Percentiles rank a stretch among this genome's conserved stretches.
These are phyloP conservation scores for Suillus luteus DNA, from an alignment of 768 basidiomycete species.

Conservation along the genomic window DNA sequence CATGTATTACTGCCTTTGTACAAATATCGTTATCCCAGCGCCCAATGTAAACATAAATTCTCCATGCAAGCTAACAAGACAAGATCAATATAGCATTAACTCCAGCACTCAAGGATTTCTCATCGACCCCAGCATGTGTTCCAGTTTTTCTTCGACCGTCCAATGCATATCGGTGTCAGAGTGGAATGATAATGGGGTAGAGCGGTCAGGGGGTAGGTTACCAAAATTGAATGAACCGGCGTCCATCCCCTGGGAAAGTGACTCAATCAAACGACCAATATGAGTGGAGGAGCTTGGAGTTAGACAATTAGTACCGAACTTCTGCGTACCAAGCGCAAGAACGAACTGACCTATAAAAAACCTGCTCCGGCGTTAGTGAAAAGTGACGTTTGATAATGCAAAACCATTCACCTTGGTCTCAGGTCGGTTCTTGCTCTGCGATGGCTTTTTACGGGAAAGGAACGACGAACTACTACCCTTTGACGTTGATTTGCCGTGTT, in stretches of 20 bases:
- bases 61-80: slow-evolving; percentile 13
- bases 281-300: slow-evolving; percentile 59
- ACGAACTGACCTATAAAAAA: slow-evolving; percentile 28
- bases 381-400: slow-evolving; percentile 11
- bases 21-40: slow-evolving; percentile 30
- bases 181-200: slow-evolving; percentile 60
- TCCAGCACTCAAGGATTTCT: slow-evolving; percentile 30
- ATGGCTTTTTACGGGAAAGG: slow-evolving; percentile 59
- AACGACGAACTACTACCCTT: slow-evolving; percentile 64
- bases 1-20: slow-evolving; percentile 37
- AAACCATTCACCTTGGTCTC: slow-evolving; percentile 73
- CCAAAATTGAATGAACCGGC: slow-evolving; percentile 84
- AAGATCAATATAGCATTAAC: slow-evolving; percentile 23
- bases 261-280: slow-evolving; percentile 83
- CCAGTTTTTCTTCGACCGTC: slow-evolving; percentile 76
- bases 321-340: slow-evolving; percentile 10
- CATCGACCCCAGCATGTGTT: slow-evolving; percentile 61
- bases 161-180: slow-evolving; percentile 64
- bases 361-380: slow-evolving; percentile 16
- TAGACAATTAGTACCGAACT: slow-evolving; percentile 64
- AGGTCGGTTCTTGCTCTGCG: slow-evolving; percentile 60
- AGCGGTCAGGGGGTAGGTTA: slow-evolving; percentile 47
- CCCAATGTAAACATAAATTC: slow-evolving; percentile 8
- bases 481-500: slow-evolving; percentile 66
- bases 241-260: slow-evolving; percentile 78